These are phyloP conservation scores for Taphrina deformans DNA, from an alignment of 1,139 yeast genomes.

Conservation along the genomic window DNA sequence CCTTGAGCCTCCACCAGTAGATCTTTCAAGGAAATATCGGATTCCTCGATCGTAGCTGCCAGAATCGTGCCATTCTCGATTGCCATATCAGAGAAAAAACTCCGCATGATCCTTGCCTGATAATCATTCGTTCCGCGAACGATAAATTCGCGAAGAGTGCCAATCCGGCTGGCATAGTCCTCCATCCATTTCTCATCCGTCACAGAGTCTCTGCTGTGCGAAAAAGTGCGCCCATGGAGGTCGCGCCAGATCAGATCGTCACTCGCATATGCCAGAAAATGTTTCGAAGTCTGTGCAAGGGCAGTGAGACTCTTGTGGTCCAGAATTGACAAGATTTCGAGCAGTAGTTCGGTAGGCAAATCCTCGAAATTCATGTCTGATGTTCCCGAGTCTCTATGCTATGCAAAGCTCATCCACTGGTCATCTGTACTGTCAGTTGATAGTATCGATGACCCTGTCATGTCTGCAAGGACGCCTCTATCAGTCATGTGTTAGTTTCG, in stretches of 20 bases:
- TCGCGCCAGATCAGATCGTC: constrained; percentile 5
- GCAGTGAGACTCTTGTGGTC: constrained; percentile 13
- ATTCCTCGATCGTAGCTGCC: background rate
- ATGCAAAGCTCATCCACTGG: too few species aligned
- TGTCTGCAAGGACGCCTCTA: too few species aligned
- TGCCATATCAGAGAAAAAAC: constrained; percentile 20
- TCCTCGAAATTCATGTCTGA: background rate
- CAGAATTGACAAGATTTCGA: constrained; percentile 10
- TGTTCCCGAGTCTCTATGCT: too few species aligned
- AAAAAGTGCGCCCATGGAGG: background rate
- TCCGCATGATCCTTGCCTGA: background rate
- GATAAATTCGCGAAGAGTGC: background rate
- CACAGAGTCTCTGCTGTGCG: background rate
- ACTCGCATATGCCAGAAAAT: background rate
- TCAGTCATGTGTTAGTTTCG: too few species aligned
- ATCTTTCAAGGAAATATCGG: background rate
- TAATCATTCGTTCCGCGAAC: constrained; percentile 5
- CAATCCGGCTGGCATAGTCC: background rate
- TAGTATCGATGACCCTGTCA: too few species aligned
- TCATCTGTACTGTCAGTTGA: too few species aligned
- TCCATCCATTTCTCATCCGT: background rate
- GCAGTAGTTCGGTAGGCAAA: constrained; percentile 20
- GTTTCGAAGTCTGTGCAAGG: constrained; percentile 4
- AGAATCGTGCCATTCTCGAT: background rate
- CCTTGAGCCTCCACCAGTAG: constrained; percentile 17